Evolutionary conservation across 257 asterid species (phyloP).

Genomic region (Sherardia arvensis): DNA sequence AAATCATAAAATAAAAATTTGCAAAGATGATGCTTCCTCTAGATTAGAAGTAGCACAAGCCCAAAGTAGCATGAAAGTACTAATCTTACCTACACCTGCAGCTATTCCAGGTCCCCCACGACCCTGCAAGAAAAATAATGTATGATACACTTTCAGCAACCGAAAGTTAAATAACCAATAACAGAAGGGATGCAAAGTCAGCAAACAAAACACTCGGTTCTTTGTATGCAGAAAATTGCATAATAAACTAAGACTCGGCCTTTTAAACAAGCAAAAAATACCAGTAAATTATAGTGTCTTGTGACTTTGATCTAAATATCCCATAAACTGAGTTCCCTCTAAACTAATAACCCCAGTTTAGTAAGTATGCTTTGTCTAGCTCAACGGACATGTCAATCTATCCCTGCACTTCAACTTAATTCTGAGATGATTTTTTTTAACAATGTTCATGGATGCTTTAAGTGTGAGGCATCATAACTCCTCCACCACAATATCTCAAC

Average conservation of each 20-base stretch:
- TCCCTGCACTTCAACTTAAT: neutral
- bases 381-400: neutral
- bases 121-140: slow-evolving; percentile 50
- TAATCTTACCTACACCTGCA: slow-evolving; percentile 49
- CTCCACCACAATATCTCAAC: neutral
- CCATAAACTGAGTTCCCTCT: neutral
- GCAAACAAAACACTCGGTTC: neutral
- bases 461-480: neutral
- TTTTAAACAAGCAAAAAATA: neutral
- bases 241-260: neutral
- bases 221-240: neutral
- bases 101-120: slow-evolving; percentile 82
- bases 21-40: neutral
- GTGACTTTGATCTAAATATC: neutral
- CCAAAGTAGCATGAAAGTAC: slow-evolving; percentile 9
- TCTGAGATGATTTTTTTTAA: neutral
- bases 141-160: slow-evolving; percentile 5
- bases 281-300: neutral
- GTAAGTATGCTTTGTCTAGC: neutral
- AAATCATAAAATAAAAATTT: no score
- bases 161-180: neutral
- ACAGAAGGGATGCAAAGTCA: neutral
- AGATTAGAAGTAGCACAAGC: neutral
- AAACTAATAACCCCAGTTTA: neutral
- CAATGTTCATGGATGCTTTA: neutral